A percentile compares a stretch with the other conserved stretches of the same genome.
Evolutionary conservation across 2,329 filamentous ascomycete genomes (phyloP).

Genomic region (Fusarium sp.): DNA sequence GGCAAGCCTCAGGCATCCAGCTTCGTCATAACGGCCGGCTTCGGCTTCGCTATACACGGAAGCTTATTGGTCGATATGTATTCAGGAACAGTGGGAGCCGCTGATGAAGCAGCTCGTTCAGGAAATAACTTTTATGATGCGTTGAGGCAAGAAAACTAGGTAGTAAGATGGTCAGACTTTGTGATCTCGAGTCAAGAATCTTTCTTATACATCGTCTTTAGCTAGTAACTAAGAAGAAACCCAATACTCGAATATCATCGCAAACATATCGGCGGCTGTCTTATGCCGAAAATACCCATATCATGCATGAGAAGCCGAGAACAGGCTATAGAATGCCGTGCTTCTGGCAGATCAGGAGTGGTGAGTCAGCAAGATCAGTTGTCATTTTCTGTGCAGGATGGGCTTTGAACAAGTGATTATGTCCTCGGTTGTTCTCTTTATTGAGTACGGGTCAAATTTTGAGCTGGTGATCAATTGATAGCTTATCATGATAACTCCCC

Average conservation of each 20-base stretch:
- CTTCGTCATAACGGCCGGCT: slow-evolving; percentile 44
- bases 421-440: neutral
- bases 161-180: neutral
- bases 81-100: slow-evolving; percentile 17
- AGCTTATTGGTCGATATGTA: slow-evolving; percentile 24
- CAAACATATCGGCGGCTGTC: neutral
- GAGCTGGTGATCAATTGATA: neutral
- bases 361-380: neutral
- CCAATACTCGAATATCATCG: neutral
- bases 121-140: neutral
- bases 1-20: slow-evolving; percentile 42
- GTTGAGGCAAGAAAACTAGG: neutral
- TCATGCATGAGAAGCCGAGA: slow-evolving; percentile 27
- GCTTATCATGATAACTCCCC: slow-evolving; percentile 5
- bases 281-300: slow-evolving; percentile 41
- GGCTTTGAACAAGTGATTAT: neutral
- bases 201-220: neutral
- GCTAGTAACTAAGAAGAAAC: neutral
- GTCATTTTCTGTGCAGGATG: neutral
- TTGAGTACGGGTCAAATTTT: neutral
- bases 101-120: slow-evolving; percentile 29
- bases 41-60: slow-evolving; percentile 24
- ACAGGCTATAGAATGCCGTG: neutral
- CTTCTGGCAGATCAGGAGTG: neutral
- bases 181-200: neutral